Conservation (phyloP, 805 yeast species). For the Sugiyamaella marilandica region DNA sequence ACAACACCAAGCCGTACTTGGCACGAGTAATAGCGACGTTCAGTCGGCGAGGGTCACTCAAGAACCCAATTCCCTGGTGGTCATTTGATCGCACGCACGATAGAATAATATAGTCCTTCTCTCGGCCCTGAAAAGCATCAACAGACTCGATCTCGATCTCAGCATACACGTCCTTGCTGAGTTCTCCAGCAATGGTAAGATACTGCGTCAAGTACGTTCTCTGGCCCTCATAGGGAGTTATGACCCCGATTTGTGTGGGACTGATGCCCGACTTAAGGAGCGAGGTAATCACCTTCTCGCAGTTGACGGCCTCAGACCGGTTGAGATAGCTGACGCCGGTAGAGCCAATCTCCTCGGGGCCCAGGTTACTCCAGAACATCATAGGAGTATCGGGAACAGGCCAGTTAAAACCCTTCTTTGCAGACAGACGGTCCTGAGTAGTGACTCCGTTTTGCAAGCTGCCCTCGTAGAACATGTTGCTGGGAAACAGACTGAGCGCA, state of each 20-base stretch:
- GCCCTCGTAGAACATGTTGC: slow-evolving; percentile 91
- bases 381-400: slow-evolving; percentile 79
- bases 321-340: slow-evolving; percentile 79
- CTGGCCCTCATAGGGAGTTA: slow-evolving; percentile 95
- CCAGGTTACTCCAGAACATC: slow-evolving; percentile 92
- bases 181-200: slow-evolving; percentile 65
- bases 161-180: slow-evolving; percentile 59
- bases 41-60: slow-evolving; percentile 87
- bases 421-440: slow-evolving; percentile 56
- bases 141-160: slow-evolving; percentile 87
- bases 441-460: slow-evolving; percentile 88
- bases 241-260: slow-evolving; percentile 82
- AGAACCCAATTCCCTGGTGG: slow-evolving; percentile 70
- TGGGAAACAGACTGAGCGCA: slow-evolving; percentile 75
- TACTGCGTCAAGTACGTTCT: slow-evolving; percentile 74
- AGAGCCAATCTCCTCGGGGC: slow-evolving; percentile 81
- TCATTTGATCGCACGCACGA: slow-evolving; percentile 82
- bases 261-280: slow-evolving; percentile 71
- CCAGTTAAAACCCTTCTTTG: slow-evolving; percentile 76
- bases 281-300: slow-evolving; percentile 69
- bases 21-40: slow-evolving; percentile 93
- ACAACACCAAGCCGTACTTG: slow-evolving; percentile 67
- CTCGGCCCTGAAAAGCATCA: slow-evolving; percentile 93
- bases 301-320: slow-evolving; percentile 84
- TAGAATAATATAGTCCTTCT: slow-evolving; percentile 72